Base-by-base conservation (phyloP, 208 protist genomes). In the Wallacemonas sp. region DNA sequence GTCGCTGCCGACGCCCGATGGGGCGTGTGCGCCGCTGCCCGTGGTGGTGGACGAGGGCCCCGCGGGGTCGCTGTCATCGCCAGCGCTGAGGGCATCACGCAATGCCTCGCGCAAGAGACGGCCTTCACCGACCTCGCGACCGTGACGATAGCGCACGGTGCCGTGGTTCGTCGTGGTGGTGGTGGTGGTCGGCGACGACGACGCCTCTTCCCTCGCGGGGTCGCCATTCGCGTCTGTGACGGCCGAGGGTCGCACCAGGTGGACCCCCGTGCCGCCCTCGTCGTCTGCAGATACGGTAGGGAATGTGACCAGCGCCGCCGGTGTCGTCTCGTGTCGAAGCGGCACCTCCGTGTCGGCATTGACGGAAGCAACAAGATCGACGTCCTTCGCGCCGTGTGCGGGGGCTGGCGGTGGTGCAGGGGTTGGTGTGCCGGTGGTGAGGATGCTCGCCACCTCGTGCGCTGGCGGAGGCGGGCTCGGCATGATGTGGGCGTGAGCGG, bases 131-230 rank as follows among this genome's bases (percentile, higher is more conserved):
- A 59, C 52, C 31, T 59, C 52, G 23, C 52, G 52, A 41, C 52
- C 52, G 52, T 59, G 52, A 11, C 32, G 52, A 25, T 59, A 59
- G 52, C 52, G 52, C 26, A 41, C 52, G 3, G 52, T 44, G 52
- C 52, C 32, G 52, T 59, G 26, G 7, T 14, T 25, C n/a, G 11
- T 41, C n/a, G 52, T n/a, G 7, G n/a, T 8, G 12, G 52, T 59
- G 25, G 26, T 59, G 12, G 52, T 11, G 7, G 48, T 25, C 12
- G 11, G 5, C 42, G 20, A 18, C 42, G 25, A 26, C 48, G 4
- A 2, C 48, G 31, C 22, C 48, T 33, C 48, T 26, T 23, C 45
- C 25, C 48, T 55, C 44, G 44, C 44, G 11, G 11, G 8, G 11
- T 22, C 44, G 44, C 4, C 44, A 4, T 42, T 7, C 38, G 14